Evolutionary conservation across 2,329 filamentous ascomycete genomes (phyloP), one percentile per base, ranked within the genome.

Genomic region (Grosmannia clavigera): DNA sequence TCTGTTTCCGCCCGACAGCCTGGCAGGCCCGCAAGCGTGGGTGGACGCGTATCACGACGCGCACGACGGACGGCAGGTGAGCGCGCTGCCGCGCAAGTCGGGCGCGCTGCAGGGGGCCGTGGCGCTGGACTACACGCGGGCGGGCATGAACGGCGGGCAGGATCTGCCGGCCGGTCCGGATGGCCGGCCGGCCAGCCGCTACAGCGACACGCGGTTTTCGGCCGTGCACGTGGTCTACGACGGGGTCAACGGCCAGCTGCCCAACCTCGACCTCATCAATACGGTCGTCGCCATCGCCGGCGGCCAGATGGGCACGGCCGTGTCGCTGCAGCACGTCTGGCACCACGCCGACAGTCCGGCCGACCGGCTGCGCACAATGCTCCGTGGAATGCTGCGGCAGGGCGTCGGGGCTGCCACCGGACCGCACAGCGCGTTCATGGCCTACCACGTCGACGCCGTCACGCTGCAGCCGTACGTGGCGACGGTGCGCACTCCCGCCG

Each of bases 11-110:
- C 86, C 89, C 0, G 94, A 99, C 73, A 95, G 90, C 71, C 87
- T 86, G 61, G 87, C 89, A 12, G 94, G 92, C 0, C 90, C 91
- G 0, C 92, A 97, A 70, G 94, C 94, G 29, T 99, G 94, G 94
- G 90, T 96, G 10, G 92, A 96, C 69, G 94, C 94, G 1, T 99
- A 99, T 72, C 94, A 99, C 72, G 90, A 96, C 71, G 86, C 88
- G 25, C 91, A 96, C 68, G 80, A 87, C 65, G 79, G 86, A 0
- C 74, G 80, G 5, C 81, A 78, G 9, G 85, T 97, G 31, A 83
- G 86, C 59, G 81, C 89, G 1, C 75, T 99, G 55, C 85, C 92
- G 1, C 80, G 97, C 67, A 97, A 97, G 75, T 94, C 90, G 19
- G 94, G 94, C 22, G 90, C 92, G 9, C 78, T 99, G 40, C 94